These are phyloP conservation scores for Metschnikowia santaceciliae DNA, from an alignment of 805 yeast species.

Conservation along the genomic window DNA sequence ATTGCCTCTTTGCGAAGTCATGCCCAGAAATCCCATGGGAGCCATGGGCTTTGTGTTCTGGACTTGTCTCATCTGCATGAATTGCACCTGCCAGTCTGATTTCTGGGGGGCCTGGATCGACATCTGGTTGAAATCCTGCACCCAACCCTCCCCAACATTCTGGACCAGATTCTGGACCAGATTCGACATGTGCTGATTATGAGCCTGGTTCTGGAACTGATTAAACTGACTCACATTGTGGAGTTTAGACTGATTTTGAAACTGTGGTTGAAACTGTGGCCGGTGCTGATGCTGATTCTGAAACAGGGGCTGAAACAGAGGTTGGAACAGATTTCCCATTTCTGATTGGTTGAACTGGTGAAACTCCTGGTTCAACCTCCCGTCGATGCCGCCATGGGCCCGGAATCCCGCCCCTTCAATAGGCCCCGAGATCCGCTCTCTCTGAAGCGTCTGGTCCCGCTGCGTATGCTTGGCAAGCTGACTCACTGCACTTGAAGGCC, in stretches of 20 bases:
- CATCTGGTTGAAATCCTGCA: constrained; percentile 14
- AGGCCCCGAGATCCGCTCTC: constrained; percentile 21
- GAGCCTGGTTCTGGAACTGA: background rate
- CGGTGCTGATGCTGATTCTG: background rate
- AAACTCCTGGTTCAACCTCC: constrained; percentile 37
- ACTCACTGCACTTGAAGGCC: constrained; percentile 42
- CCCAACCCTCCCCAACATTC: constrained; percentile 10
- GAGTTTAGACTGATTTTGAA: constrained; percentile 6
- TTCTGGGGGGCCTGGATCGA: constrained; percentile 11
- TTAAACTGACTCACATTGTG: background rate
- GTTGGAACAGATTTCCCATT: constrained; percentile 8
- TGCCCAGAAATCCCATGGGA: background rate
- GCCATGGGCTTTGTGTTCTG: background rate
- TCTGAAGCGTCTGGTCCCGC: constrained; percentile 37
- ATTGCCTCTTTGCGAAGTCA: background rate
- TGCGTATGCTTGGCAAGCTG: constrained; percentile 40
- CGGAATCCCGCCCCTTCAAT: constrained; percentile 14
- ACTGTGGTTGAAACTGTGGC: constrained; percentile 8
- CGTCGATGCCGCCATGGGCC: constrained; percentile 25
- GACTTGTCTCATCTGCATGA: constrained; percentile 14
- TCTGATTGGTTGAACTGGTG: constrained; percentile 25
- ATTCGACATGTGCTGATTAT: constrained; percentile 1
- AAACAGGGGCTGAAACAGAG: constrained; percentile 2
- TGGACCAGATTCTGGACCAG: constrained; percentile 10
- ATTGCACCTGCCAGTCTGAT: constrained; percentile 26